Evolutionary conservation across 1,284 basidiomycete species (phyloP).

Genomic region (Ganoderma lingzhi): DNA sequence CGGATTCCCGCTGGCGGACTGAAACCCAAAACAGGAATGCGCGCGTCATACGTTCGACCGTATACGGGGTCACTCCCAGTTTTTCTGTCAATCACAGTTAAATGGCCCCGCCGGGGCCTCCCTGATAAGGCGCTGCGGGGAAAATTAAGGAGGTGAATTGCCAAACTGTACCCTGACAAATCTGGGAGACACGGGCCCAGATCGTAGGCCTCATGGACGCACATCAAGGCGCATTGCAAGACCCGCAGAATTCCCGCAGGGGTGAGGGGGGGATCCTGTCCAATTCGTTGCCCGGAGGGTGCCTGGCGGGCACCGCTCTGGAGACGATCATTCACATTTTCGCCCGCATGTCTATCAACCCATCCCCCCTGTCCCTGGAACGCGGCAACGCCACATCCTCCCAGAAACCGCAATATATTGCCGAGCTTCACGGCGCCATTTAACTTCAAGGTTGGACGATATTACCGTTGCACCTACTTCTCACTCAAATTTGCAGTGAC

Average conservation of each 20-base stretch:
- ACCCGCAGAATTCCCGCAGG: not conserved
- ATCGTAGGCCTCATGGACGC: not conserved
- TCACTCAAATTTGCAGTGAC: not conserved
- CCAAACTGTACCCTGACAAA: not conserved
- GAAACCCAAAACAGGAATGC: not conserved
- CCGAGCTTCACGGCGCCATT: not conserved
- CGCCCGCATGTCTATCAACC: constrained; percentile 1
- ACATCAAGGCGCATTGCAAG: not conserved
- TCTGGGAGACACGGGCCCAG: not conserved
- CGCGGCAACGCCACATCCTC: not conserved
- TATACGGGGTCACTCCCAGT: not conserved
- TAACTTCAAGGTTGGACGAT: not conserved
- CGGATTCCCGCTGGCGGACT: not conserved
- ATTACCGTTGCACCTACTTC: not conserved
- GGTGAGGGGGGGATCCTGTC: not conserved
- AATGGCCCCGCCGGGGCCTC: not conserved
- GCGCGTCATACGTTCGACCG: not conserved
- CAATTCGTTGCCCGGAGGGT: not conserved
- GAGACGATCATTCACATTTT: not conserved
- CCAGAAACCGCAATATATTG: not conserved
- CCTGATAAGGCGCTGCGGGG: not conserved
- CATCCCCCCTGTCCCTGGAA: not conserved
- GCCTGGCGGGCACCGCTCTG: not conserved
- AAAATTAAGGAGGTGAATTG: not conserved
- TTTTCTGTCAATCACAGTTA: not conserved